These are phyloP conservation scores for Xylogone sp. DNA, from an alignment of 2,329 filamentous ascomycete species.

Conservation along the genomic window DNA sequence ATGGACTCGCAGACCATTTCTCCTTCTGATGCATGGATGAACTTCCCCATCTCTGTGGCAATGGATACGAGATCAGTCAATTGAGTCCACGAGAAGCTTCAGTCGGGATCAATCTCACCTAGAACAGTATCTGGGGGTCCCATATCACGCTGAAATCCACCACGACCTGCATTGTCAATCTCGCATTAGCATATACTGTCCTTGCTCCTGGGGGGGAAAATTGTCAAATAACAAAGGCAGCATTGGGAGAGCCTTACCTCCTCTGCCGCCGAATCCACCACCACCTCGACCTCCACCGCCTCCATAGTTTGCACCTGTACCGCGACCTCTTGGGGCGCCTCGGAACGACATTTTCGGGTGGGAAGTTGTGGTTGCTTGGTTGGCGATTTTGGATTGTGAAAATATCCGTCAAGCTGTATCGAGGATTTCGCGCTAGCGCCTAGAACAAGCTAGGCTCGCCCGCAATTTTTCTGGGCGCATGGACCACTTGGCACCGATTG, in stretches of 20 bases:
- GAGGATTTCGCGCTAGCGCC: not conserved
- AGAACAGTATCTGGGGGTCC: constrained; percentile 60
- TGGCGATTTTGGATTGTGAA: not conserved
- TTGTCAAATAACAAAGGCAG: no score
- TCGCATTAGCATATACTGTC: constrained; percentile 3
- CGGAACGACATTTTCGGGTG: constrained; percentile 34
- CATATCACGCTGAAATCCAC: constrained; percentile 59
- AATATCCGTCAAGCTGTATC: not conserved
- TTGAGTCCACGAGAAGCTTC: not conserved
- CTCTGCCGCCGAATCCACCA: constrained; percentile 42
- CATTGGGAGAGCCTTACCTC: constrained; percentile 31
- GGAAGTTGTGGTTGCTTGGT: not conserved
- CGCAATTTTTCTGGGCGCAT: not conserved
- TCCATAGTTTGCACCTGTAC: constrained; percentile 44
- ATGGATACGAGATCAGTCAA: constrained; percentile 14
- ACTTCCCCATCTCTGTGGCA: constrained; percentile 77
- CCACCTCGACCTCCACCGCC: constrained; percentile 48
- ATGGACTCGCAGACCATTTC: constrained; percentile 96
- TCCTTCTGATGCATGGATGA: constrained; percentile 92
- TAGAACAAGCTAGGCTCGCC: not conserved
- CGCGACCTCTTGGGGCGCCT: constrained; percentile 56
- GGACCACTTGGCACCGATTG: not conserved
- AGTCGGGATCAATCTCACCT: constrained; percentile 34
- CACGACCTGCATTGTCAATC: constrained; percentile 44
- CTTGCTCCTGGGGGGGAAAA: no score